A percentile compares a stretch with the other conserved stretches of the same genome.
These are phyloP conservation scores for Ustilago trichophora DNA, from an alignment of 1,284 basidiomycete species.

Conservation along the genomic window DNA sequence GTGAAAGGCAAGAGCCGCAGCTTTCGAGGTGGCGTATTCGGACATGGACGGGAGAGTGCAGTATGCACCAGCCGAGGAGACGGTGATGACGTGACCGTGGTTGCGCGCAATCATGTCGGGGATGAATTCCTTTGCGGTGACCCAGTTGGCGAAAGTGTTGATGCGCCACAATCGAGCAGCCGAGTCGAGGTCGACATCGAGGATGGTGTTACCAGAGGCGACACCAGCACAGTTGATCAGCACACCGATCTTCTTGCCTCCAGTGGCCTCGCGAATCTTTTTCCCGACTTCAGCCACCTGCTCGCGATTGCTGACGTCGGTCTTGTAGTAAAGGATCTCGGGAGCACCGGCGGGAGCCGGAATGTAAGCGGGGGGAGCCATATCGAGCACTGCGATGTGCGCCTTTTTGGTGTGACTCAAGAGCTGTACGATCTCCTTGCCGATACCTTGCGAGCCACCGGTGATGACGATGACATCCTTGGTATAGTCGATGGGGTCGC, in stretches of 20 bases:
- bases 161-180: constrained; percentile 54
- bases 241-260: constrained; percentile 50
- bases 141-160: constrained; percentile 61
- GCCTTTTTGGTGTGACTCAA: constrained; percentile 54
- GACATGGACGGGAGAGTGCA: constrained; percentile 56
- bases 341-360: constrained; percentile 59
- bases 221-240: constrained; percentile 64
- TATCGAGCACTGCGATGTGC: constrained; percentile 62
- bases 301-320: constrained; percentile 58
- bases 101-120: constrained; percentile 60
- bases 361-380: constrained; percentile 58
- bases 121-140: constrained; percentile 61
- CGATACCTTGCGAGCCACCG: constrained; percentile 64
- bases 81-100: constrained; percentile 63
- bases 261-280: constrained; percentile 45
- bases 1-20: constrained; percentile 62
- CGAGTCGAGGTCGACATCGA: constrained; percentile 48
- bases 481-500: constrained; percentile 55
- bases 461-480: constrained; percentile 64
- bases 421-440: constrained; percentile 60
- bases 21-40: constrained; percentile 62
- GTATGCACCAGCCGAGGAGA: constrained; percentile 60
- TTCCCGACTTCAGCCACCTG: constrained; percentile 51
- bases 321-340: constrained; percentile 62
- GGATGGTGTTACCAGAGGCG: constrained; percentile 56